phyloP scores from a whole-genome alignment of 1,284 basidiomycete species.

The Sporisorium reilianum region DNA sequence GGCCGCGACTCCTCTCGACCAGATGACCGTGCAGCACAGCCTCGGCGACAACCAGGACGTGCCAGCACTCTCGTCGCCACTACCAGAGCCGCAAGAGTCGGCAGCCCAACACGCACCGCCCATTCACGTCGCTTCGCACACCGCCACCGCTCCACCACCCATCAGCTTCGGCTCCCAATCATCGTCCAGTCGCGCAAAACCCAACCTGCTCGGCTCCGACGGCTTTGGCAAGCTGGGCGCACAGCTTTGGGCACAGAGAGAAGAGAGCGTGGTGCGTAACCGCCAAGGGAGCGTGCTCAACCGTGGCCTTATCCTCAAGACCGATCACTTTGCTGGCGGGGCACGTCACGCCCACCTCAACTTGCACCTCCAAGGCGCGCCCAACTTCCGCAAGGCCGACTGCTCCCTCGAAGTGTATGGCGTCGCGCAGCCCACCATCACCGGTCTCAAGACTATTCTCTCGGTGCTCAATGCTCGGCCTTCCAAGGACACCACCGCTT shows the following conservation, averaged over 20 bases:
- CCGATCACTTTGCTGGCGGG: slow-evolving; percentile 71
- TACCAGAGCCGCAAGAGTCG: slow-evolving; percentile 30
- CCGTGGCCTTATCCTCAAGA: slow-evolving; percentile 91
- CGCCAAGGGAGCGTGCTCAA: slow-evolving; percentile 87
- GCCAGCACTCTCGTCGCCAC: slow-evolving; percentile 35
- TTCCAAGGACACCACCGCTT: slow-evolving; percentile 17
- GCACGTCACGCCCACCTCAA: slow-evolving; percentile 73
- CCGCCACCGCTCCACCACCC: background rate
- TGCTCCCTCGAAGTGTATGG: slow-evolving; percentile 71
- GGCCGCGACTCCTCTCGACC: slow-evolving; percentile 18
- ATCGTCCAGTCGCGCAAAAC: slow-evolving; percentile 18
- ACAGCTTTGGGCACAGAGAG: slow-evolving; percentile 50
- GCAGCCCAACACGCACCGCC: background rate
- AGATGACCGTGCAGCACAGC: background rate
- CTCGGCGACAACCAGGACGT: slow-evolving; percentile 26
- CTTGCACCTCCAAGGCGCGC: slow-evolving; percentile 88
- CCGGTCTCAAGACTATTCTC: slow-evolving; percentile 90
- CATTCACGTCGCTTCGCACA: slow-evolving; percentile 10
- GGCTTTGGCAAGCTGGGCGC: slow-evolving; percentile 43
- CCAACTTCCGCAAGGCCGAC: slow-evolving; percentile 84
- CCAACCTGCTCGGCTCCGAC: slow-evolving; percentile 40
- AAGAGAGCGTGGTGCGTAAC: slow-evolving; percentile 80
- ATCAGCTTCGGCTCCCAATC: slow-evolving; percentile 8
- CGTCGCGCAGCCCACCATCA: slow-evolving; percentile 88
- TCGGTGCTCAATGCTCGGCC: slow-evolving; percentile 77